These are phyloP conservation scores for Acer saccharum DNA, from an alignment of 345 rosid species.

Conservation along the genomic window DNA sequence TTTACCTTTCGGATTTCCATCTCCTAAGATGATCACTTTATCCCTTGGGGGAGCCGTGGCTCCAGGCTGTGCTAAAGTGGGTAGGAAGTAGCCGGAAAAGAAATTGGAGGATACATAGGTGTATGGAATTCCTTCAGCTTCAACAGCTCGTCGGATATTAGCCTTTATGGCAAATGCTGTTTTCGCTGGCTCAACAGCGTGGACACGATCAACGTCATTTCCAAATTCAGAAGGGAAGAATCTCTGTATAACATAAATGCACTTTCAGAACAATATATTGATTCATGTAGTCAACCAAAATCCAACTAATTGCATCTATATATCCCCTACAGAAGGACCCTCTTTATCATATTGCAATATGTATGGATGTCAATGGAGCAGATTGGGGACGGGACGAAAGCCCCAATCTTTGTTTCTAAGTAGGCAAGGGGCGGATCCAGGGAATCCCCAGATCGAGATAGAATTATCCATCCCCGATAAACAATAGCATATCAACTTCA, in stretches of 20 bases:
- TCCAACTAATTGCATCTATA: neutral
- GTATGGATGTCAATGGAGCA: no score
- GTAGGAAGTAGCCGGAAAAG: slow-evolving; percentile 28
- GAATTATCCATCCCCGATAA: no score
- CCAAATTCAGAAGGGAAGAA: slow-evolving; percentile 47
- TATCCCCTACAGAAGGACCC: neutral
- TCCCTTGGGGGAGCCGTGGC: slow-evolving; percentile 28
- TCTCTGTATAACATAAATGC: slow-evolving; percentile 22
- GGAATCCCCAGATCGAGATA: no score
- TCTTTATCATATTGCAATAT: neutral
- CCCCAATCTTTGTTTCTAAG: no score
- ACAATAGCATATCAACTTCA: neutral
- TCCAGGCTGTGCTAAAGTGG: slow-evolving; percentile 23
- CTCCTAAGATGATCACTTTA: slow-evolving; percentile 26
- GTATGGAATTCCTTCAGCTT: slow-evolving; percentile 41
- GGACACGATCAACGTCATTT: slow-evolving; percentile 21
- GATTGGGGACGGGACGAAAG: no score
- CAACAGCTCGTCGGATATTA: slow-evolving; percentile 26
- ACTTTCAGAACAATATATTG: neutral
- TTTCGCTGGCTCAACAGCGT: slow-evolving; percentile 32
- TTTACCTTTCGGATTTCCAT: slow-evolving; percentile 35
- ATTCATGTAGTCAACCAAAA: neutral
- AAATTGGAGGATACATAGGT: slow-evolving; percentile 29
- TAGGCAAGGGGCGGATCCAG: no score
- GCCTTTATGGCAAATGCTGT: slow-evolving; percentile 14